Conservation (phyloP, 2,329 filamentous ascomycete genomes). For the Chrysoporthe austroafricana region DNA sequence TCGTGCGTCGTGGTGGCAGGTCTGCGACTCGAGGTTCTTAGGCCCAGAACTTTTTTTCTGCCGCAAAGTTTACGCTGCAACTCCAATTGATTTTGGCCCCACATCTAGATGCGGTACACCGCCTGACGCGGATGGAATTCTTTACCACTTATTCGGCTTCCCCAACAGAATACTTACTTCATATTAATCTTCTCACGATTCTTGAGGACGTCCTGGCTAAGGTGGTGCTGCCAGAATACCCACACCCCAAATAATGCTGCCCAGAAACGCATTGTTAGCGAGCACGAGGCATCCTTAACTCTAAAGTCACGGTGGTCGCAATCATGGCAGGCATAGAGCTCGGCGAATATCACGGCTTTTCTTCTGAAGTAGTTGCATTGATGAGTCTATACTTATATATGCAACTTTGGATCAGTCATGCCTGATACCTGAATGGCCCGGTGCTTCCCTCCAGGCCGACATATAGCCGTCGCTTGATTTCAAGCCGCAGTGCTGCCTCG, state of each 20-base stretch:
- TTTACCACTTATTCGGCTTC: constrained; percentile 1
- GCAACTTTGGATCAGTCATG: not conserved
- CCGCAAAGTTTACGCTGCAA: constrained; percentile 9
- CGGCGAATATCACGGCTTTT: not conserved
- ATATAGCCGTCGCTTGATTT: not conserved
- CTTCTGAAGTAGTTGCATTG: not conserved
- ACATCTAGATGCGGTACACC: constrained; percentile 16
- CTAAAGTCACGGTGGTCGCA: not conserved
- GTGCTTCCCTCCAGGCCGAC: not conserved
- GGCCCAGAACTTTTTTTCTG: constrained; percentile 29
- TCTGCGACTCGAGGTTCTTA: not conserved
- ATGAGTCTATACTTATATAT: not conserved
- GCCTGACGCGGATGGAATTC: constrained; percentile 4
- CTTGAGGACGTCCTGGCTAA: not conserved
- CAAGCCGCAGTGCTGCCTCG: not conserved
- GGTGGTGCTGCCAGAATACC: not conserved
- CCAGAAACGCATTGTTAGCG: not conserved
- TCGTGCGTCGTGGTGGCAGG: not conserved
- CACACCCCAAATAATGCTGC: not conserved
- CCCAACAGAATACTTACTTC: too few species aligned
- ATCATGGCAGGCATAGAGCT: not conserved
- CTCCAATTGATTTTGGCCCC: constrained; percentile 10
- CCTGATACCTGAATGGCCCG: not conserved
- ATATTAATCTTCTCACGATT: not conserved
- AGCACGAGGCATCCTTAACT: not conserved